Conservation (phyloP, 2,329 filamentous ascomycete species). For the Fusarium albosuccineum region DNA sequence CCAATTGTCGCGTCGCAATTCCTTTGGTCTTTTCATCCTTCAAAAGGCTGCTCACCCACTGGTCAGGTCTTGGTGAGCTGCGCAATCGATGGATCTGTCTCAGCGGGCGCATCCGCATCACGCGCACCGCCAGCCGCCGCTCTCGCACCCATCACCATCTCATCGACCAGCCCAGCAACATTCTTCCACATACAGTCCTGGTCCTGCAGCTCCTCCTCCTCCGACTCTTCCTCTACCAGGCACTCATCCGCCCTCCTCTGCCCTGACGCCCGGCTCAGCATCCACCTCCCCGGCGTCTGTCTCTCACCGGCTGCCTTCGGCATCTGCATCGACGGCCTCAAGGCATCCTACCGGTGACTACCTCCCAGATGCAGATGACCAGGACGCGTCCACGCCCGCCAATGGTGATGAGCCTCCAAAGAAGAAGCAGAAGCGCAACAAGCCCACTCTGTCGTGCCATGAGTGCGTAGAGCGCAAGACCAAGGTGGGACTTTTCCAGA, state of each 20-base stretch:
- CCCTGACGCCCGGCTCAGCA: conserved; percentile 46
- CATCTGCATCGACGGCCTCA: conserved; percentile 33
- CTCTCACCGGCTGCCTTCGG: conserved; percentile 43
- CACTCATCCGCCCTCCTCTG: conserved; percentile 36
- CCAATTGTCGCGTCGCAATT: conserved; percentile 24
- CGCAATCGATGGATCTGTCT: conserved; percentile 45
- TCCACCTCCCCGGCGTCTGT: conserved; percentile 46
- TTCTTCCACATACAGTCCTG: conserved; percentile 35
- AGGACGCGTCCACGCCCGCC: conserved; percentile 36
- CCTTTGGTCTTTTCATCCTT: conserved; percentile 19
- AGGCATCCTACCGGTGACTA: conserved; percentile 38
- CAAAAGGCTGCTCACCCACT: conserved; percentile 21
- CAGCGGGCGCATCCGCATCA: conserved; percentile 46
- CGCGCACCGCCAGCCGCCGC: conserved; percentile 36
- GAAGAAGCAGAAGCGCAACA: conserved; percentile 87
- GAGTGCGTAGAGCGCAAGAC: conserved; percentile 88
- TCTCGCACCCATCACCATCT: conserved; percentile 36
- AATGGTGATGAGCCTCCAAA: conserved; percentile 58
- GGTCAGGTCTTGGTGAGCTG: conserved; percentile 20
- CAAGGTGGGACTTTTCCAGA: conserved; percentile 64
- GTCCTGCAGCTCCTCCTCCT: conserved; percentile 22
- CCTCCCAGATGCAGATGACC: conserved; percentile 36
- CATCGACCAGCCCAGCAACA: conserved; percentile 34
- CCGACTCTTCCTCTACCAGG: conserved; percentile 31
- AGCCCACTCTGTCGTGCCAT: conserved; percentile 82